Conservation (phyloP, 2,329 filamentous ascomycete genomes). For the Botrytis galanthina region DNA sequence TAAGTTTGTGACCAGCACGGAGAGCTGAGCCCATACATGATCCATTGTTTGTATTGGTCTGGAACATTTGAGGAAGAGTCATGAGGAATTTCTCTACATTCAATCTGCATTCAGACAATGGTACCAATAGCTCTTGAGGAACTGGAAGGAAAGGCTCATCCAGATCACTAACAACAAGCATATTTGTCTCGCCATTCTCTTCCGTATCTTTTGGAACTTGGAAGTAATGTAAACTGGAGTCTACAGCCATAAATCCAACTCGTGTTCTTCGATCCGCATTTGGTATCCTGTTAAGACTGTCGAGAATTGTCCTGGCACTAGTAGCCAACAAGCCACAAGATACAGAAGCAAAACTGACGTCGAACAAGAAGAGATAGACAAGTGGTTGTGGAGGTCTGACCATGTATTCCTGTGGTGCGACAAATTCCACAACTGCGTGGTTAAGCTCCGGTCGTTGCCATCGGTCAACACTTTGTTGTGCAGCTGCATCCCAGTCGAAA, state of each 20-base stretch:
- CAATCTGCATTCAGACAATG: conserved; percentile 80
- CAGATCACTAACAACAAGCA: conserved; percentile 91
- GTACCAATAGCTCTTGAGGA: conserved; percentile 86
- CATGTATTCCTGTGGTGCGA: conserved; percentile 99
- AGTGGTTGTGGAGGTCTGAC: conserved; percentile 93
- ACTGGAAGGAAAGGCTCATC: conserved; percentile 97
- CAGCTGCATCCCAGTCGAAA: conserved; percentile 94
- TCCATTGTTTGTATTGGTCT: conserved; percentile 82
- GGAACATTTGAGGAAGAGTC: conserved; percentile 94
- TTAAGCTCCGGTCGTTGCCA: conserved; percentile 93
- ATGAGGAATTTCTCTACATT: conserved; percentile 90
- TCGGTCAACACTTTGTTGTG: conserved; percentile 87
- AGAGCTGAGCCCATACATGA: conserved; percentile 96
- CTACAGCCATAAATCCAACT: conserved; percentile 91
- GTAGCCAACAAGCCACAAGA: conserved; percentile 90
- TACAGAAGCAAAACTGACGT: conserved; percentile 87
- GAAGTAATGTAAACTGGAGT: conserved; percentile 95
- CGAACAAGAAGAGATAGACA: conserved; percentile 92
- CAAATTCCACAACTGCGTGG: conserved; percentile 94
- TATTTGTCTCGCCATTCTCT: conserved; percentile 79
- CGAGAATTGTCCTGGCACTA: conserved; percentile 86
- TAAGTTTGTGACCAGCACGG: conserved; percentile 90
- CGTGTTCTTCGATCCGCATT: conserved; percentile 92
- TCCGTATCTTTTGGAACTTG: conserved; percentile 85
- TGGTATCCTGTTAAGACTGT: conserved; percentile 95